A percentile compares a stretch with the other conserved stretches of the same genome.
phyloP scores from a whole-genome alignment of 768 basidiomycete genomes.

The Lactifluus piperatus region DNA sequence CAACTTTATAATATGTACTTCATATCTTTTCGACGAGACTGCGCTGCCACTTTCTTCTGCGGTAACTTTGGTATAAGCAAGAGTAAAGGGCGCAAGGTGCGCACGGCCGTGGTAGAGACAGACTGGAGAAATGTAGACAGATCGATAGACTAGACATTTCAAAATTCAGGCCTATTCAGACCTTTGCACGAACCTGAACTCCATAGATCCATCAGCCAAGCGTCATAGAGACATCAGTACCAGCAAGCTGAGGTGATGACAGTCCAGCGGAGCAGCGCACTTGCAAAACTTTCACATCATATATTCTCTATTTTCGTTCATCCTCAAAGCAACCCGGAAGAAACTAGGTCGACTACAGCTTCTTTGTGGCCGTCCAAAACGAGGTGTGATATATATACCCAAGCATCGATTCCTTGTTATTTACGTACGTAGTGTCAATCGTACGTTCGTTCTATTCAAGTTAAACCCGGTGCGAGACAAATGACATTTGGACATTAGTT shows the following conservation, averaged over 20 bases:
- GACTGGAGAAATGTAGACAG: no score
- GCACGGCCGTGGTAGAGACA: no score
- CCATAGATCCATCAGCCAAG: background rate
- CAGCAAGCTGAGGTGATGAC: background rate
- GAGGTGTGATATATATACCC: conserved; percentile 76
- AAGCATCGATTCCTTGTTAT: conserved; percentile 72
- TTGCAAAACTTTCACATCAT: background rate
- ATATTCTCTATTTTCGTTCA: background rate
- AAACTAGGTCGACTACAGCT: background rate
- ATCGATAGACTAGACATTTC: no score
- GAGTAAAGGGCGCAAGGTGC: no score
- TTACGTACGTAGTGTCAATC: conserved; percentile 81
- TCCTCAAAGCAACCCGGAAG: background rate
- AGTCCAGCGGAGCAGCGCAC: background rate
- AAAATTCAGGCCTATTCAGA: no score
- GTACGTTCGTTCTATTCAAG: conserved; percentile 63
- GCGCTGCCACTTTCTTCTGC: no score
- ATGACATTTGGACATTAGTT: background rate
- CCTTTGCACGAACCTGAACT: background rate
- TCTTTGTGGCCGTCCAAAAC: conserved; percentile 73
- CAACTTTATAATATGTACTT: no score
- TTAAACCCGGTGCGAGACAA: background rate
- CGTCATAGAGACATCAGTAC: background rate
- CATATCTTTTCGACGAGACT: no score
- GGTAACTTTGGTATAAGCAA: no score